Conservation (phyloP, 2,329 filamentous ascomycete genomes). For the Aspergillus eucalypticola region DNA sequence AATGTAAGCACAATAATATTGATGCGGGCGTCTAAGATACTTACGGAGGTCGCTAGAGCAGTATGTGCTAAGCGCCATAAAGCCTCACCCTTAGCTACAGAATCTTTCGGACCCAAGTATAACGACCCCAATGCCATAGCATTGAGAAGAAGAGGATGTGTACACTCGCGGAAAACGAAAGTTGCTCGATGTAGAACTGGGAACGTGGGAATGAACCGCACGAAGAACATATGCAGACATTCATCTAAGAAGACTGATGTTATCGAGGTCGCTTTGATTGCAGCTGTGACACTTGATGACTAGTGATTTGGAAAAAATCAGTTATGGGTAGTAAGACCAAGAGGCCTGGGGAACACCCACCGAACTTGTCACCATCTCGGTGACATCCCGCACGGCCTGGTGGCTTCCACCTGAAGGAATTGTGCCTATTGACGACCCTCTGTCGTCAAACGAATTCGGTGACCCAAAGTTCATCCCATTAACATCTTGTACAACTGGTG, state of each 20-base stretch:
- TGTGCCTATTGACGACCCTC: slow-evolving; percentile 37
- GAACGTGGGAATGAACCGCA: slow-evolving; percentile 49
- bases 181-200: slow-evolving; percentile 48
- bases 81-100: slow-evolving; percentile 47
- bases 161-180: slow-evolving; percentile 48
- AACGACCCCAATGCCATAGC: slow-evolving; percentile 50
- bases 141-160: slow-evolving; percentile 46
- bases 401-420: slow-evolving; percentile 46
- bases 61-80: slow-evolving; percentile 49
- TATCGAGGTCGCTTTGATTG: slow-evolving; percentile 45
- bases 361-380: slow-evolving; percentile 46
- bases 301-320: slow-evolving; percentile 7
- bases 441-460: slow-evolving; percentile 41
- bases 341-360: slow-evolving; percentile 28
- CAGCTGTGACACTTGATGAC: slow-evolving; percentile 49
- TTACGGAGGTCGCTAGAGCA: slow-evolving; percentile 46
- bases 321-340: neutral
- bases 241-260: slow-evolving; percentile 50
- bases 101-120: slow-evolving; percentile 47
- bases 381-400: slow-evolving; percentile 48
- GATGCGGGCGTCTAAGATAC: neutral
- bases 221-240: slow-evolving; percentile 52
- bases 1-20: slow-evolving; percentile 9
- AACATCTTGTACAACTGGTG: slow-evolving; percentile 32
- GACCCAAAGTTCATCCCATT: slow-evolving; percentile 36